A percentile compares a stretch with the other conserved stretches of the same genome.
Conservation (phyloP, 1,139 yeast species). For the Sugiyamaella grinbergsii region DNA sequence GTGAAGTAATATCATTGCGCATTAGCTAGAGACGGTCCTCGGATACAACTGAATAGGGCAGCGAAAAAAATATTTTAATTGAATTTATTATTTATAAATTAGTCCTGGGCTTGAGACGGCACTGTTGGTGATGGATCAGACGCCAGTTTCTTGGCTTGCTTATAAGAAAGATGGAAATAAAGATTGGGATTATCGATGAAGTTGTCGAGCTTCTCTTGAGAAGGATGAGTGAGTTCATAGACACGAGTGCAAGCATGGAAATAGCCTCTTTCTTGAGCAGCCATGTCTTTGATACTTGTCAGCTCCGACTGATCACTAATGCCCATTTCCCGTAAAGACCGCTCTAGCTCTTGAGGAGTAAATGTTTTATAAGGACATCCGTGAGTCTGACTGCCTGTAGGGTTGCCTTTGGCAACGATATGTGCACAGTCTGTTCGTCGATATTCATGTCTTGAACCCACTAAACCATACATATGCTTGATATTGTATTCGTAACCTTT, state of each 20-base stretch:
- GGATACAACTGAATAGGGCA: too few relatives aligned
- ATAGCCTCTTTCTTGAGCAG: conserved; percentile 60
- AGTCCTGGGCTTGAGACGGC: neutral
- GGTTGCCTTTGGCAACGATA: conserved; percentile 71
- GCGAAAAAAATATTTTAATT: too few relatives aligned
- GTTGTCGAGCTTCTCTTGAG: conserved; percentile 43
- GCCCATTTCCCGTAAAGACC: conserved; percentile 64
- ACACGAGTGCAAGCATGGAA: conserved; percentile 90
- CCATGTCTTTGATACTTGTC: conserved; percentile 65
- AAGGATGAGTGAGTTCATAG: conserved; percentile 73
- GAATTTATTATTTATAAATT: too few relatives aligned
- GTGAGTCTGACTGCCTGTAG: conserved; percentile 70
- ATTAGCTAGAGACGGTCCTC: too few relatives aligned
- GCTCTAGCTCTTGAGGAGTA: conserved; percentile 58
- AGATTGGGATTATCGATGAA: conserved; percentile 83
- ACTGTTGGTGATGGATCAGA: neutral
- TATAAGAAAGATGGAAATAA: conserved; percentile 65
- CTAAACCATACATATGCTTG: conserved; percentile 87
- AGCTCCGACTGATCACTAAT: conserved; percentile 63
- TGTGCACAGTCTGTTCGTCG: conserved; percentile 84
- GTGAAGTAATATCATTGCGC: too few relatives aligned
- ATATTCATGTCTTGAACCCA: conserved; percentile 85
- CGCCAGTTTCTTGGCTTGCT: conserved; percentile 13
- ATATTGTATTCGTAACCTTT: conserved; percentile 87
- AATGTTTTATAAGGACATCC: conserved; percentile 93